Percentiles rank a stretch among this genome's conserved stretches.
These are phyloP conservation scores for Aspergillus campestris DNA, from an alignment of 495 filamentous ascomycete genomes.

Conservation along the genomic window DNA sequence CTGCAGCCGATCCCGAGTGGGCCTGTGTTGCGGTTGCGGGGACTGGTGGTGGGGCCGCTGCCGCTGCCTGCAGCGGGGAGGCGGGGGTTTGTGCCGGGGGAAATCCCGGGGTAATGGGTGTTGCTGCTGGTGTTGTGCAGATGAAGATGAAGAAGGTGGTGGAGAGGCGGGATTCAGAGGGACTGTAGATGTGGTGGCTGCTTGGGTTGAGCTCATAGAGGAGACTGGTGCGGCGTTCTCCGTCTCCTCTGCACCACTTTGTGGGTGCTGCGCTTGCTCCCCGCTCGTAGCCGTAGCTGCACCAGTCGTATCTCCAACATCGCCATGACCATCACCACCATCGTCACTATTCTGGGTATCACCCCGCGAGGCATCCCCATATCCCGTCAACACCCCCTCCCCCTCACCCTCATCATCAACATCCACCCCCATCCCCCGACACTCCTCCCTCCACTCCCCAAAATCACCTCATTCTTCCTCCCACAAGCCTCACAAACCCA, in stretches of 20 bases:
- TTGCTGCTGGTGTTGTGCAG: background rate
- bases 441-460: conserved; percentile 56
- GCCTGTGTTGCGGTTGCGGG: conserved; percentile 1
- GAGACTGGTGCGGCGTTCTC: background rate
- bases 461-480: conserved; percentile 60
- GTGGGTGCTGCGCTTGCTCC: too few species aligned
- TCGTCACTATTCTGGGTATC: conserved; percentile 34
- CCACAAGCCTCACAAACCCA: conserved; percentile 63
- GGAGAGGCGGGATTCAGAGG: background rate
- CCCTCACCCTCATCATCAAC: conserved; percentile 30
- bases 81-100: conserved; percentile 1
- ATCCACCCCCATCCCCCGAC: conserved; percentile 41
- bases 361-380: conserved; percentile 18
- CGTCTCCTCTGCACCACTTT: too few species aligned
- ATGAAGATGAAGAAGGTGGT: background rate
- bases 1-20: background rate
- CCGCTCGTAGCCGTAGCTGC: too few species aligned
- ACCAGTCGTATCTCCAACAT: background rate
- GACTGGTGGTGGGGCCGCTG: conserved; percentile 1
- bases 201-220: background rate
- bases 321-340: conserved; percentile 4
- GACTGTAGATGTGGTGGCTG: conserved; percentile 2
- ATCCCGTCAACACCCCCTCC: conserved; percentile 42
- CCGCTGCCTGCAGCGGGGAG: conserved; percentile 2
- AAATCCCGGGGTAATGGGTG: background rate